Evolutionary conservation across 441 rosid species (phyloP).

Genomic region (Gossypium lobatum): DNA sequence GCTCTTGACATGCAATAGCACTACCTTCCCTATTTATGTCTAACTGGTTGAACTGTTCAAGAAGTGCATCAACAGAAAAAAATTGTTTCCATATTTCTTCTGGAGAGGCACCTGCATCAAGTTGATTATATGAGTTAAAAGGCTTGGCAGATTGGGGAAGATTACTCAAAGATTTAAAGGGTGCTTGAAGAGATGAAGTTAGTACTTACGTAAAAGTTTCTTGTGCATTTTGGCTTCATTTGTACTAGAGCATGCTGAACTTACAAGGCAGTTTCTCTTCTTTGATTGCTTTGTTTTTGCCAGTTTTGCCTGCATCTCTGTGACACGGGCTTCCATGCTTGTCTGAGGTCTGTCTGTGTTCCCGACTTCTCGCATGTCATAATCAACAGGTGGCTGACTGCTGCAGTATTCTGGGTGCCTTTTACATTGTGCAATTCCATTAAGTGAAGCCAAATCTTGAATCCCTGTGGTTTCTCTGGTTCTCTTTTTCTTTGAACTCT

Average conservation of each 20-base stretch:
- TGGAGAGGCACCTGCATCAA: constrained; percentile 45
- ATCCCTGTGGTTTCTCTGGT: constrained; percentile 41
- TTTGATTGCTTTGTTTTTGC: constrained; percentile 48
- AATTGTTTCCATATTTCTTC: constrained; percentile 31
- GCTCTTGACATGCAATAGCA: constrained; percentile 22
- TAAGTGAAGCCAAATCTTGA: constrained; percentile 40
- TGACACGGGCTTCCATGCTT: constrained; percentile 31
- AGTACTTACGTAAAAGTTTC: constrained; percentile 38
- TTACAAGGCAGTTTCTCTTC: constrained; percentile 27
- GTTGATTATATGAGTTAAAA: constrained; percentile 15
- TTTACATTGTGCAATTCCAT: constrained; percentile 21
- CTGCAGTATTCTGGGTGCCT: constrained; percentile 18
- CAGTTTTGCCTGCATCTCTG: constrained; percentile 29
- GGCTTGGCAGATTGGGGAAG: constrained; percentile 6
- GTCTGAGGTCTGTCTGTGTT: constrained; percentile 22
- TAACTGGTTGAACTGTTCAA: constrained; percentile 30
- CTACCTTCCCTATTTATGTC: constrained; percentile 41
- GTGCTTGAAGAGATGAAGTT: neutral
- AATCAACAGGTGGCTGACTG: constrained; percentile 20
- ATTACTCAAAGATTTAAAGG: neutral
- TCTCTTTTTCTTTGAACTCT: constrained; percentile 44
- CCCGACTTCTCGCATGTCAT: constrained; percentile 20
- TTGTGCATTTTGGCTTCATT: constrained; percentile 32
- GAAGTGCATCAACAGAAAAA: constrained; percentile 30
- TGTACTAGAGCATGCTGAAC: constrained; percentile 23